Evolutionary conservation across 2,329 filamentous ascomycete genomes (phyloP), one percentile per base, ranked within the genome.

Genomic region (Colletotrichum orbiculare): DNA sequence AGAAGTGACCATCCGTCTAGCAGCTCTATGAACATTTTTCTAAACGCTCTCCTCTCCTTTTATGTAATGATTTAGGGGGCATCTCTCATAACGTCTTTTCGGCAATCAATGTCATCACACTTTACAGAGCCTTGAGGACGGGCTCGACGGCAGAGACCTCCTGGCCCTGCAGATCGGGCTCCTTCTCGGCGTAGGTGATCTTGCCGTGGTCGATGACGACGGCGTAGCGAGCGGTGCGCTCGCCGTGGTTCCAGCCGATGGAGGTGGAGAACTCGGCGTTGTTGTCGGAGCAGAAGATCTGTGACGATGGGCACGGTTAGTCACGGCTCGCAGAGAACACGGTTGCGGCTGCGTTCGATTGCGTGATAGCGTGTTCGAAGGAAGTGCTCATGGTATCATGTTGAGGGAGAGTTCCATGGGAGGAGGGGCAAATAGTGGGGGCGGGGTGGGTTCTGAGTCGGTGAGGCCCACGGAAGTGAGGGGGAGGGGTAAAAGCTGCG

Each of bases 191-290:
- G 78, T 96, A 96, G 73, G 82, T 83, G 73, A 97, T 85, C 83
- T 92, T 95, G 78, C 93, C 93, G 77, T 96, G 84, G 81, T 94
- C 93, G 71, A 96, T 80, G 72, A 94, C 82, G 77, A 97, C 86
- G 72, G 91, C 93, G 82, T 92, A 96, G 68, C 93, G 87, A 68
- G 86, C 88, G 69, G 91, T 94, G 69, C 93, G 87, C 74, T 92
- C 90, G 65, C 89, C 91, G 50, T 87, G 82, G 69, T 85, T 86
- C 93, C 93, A 96, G 77, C 91, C 93, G 71, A 94, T 86, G 75
- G 84, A 85, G 83, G 91, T 89, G 78, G 88, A 91, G 85, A 96
- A 96, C 73, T 87, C 87, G 70, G 87, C 85, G 60, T 78, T 80
- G 70, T 78, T 74, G 78, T 97, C 93, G 72, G 88, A 89, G 74